Evolutionary conservation across 192 early-diverging fungal genomes (phyloP).

Genomic region (Borealophlyctis nickersoniae): DNA sequence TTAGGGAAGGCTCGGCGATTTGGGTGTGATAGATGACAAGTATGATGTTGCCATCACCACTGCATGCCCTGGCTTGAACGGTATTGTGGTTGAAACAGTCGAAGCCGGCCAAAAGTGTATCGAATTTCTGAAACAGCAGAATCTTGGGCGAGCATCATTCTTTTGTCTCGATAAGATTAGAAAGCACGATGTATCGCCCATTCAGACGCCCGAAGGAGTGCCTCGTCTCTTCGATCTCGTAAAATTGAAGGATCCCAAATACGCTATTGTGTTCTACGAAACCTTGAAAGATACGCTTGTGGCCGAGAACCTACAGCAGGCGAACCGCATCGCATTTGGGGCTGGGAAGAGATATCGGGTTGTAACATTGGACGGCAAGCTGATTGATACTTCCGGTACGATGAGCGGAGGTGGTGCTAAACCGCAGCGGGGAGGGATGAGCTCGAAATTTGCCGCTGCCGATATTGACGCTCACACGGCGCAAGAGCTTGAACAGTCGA

Average conservation of each 20-base stretch:
- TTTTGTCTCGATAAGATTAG: conserved; percentile 74
- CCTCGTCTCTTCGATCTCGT: conserved; percentile 91
- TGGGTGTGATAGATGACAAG: conserved; percentile 90
- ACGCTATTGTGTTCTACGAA: conserved; percentile 82
- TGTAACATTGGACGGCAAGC: conserved; percentile 86
- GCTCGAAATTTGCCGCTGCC: conserved; percentile 56
- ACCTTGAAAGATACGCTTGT: conserved; percentile 85
- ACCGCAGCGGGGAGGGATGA: conserved; percentile 82
- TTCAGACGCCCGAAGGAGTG: conserved; percentile 69
- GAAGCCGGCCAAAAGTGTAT: conserved; percentile 83
- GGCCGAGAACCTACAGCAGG: conserved; percentile 74
- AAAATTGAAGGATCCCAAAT: conserved; percentile 67
- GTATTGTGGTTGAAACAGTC: conserved; percentile 90
- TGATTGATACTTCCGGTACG: conserved; percentile 88
- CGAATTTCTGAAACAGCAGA: conserved; percentile 79
- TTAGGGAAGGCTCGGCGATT: conserved; percentile 84
- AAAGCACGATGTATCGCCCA: conserved; percentile 43
- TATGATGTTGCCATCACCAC: conserved; percentile 97
- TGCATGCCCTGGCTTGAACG: conserved; percentile 75
- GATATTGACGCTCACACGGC: conserved; percentile 2
- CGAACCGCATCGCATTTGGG: conserved; percentile 82
- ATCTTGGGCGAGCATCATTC: conserved; percentile 83
- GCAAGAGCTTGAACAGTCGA: conserved; percentile 18
- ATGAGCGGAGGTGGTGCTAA: conserved; percentile 88
- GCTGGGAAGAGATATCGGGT: conserved; percentile 81